phyloP scores from a whole-genome alignment of 331 rosid genomes.

The Rhamnella rubrinervis region DNA sequence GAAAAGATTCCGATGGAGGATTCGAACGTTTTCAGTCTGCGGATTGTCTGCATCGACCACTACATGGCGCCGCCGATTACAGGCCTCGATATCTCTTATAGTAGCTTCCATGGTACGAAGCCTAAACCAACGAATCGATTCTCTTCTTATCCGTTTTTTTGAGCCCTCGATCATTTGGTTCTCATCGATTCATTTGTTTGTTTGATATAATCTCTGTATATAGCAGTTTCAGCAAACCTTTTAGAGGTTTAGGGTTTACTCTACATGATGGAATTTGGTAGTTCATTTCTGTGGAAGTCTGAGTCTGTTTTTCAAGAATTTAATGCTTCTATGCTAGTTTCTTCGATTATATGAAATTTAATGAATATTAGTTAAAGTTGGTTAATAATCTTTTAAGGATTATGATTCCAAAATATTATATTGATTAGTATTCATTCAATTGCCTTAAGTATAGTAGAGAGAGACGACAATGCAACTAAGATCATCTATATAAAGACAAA shows the following conservation, averaged over 20 bases:
- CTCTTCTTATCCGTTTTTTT: not conserved
- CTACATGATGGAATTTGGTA: not conserved
- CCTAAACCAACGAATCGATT: not conserved
- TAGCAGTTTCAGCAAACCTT: not conserved
- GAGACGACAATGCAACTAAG: too few species aligned
- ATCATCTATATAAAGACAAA: too few species aligned
- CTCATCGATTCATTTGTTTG: not conserved
- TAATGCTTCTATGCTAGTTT: not conserved
- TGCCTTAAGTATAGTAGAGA: too few species aligned
- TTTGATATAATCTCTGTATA: not conserved
- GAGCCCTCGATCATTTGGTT: not conserved
- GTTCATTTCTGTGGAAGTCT: not conserved
- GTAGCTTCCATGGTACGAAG: conserved; percentile 71
- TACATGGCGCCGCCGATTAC: conserved; percentile 84
- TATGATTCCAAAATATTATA: too few species aligned
- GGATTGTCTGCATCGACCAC: conserved; percentile 81
- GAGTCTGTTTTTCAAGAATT: not conserved
- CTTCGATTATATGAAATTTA: too few species aligned
- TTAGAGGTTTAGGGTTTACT: not conserved
- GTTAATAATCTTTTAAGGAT: too few species aligned
- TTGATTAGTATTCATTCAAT: too few species aligned
- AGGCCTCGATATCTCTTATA: conserved; percentile 64
- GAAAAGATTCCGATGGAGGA: conserved; percentile 42
- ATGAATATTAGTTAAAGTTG: too few species aligned
- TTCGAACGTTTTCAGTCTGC: conserved; percentile 64